Base-by-base conservation (phyloP, 1,139 yeast genomes). In the Debaryomycetaceae sp. region DNA sequence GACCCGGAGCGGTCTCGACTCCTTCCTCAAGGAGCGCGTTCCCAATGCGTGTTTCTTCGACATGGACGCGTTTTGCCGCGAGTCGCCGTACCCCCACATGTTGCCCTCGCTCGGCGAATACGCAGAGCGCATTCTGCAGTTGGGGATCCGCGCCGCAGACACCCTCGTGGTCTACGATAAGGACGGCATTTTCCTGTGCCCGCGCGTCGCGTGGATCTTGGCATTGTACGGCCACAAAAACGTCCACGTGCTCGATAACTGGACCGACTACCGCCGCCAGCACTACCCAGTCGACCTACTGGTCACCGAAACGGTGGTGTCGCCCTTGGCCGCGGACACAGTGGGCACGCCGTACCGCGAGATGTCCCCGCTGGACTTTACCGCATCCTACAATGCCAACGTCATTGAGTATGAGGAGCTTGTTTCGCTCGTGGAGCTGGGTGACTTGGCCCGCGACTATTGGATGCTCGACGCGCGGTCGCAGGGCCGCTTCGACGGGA, bases 131-230 rank as follows among this genome's bases (percentile, higher is more conserved):
- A 64, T 82, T 50, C 51, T 69, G 19, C 45, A 64, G 13, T 53
- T 72, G 37, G 74, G 74, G 2, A 47, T 72, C 25, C 43, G 43
- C 18, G 54, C 53, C 28, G 53, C 58, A 24, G 92, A 86, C 38
- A 56, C 62, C 13, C 49, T 90, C 30, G 78, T 90, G n/a, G 74
- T 90, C 7, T 90, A 90, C 49, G 98, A 90, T 51, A 74, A 76
- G 38, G 67, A 69, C 25, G 95, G 95, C 1, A 74, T 81, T 37
- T 85, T 87, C 52, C 77, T 93, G 24, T 73, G 87, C 4, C 95
- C 97, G 21, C 64, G 98, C 38, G 92, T 81, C 16, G 87, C 87
- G 1, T 90, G 95, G 95, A 83, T 86, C 43, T 67, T 87, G 43
- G 62, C 75, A 18, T 61, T 80, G 4, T 82, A 78, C 51, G 92